phyloP scores from a whole-genome alignment of 768 basidiomycete genomes.

The Tricholoma saponaceum region DNA sequence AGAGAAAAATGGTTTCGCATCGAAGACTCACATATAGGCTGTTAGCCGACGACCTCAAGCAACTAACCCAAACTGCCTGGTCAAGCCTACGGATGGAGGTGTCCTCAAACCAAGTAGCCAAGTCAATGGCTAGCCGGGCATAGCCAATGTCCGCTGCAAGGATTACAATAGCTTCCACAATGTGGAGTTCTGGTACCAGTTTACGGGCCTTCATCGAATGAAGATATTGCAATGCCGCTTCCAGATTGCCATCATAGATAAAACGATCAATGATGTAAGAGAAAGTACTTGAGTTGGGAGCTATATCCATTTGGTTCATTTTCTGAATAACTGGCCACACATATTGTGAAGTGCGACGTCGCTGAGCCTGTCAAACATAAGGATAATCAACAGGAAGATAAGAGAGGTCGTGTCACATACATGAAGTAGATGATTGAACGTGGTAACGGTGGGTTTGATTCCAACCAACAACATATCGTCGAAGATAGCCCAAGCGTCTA shows the following conservation, averaged over 20 bases:
- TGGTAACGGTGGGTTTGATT: constrained; percentile 43
- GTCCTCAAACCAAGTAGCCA: constrained; percentile 59
- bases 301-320: constrained; percentile 48
- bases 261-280: constrained; percentile 47
- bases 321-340: constrained; percentile 48
- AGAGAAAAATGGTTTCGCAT: background rate
- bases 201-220: constrained; percentile 52
- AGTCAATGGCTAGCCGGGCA: constrained; percentile 68
- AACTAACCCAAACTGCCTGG: constrained; percentile 56
- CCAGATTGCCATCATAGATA: constrained; percentile 47
- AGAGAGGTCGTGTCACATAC: constrained; percentile 31
- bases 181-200: constrained; percentile 45
- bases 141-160: constrained; percentile 50
- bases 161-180: constrained; percentile 48
- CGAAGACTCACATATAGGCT: constrained; percentile 56
- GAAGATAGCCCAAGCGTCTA: constrained; percentile 61
- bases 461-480: constrained; percentile 61
- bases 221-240: constrained; percentile 59
- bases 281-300: constrained; percentile 52
- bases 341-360: constrained; percentile 31
- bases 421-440: constrained; percentile 58
- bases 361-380: constrained; percentile 40
- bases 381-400: background rate
- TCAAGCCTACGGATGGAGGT: constrained; percentile 50
- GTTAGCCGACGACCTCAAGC: constrained; percentile 62